A percentile compares a stretch with the other conserved stretches of the same genome.
Evolutionary conservation across 2,329 filamentous ascomycete species (phyloP).

Genomic region (Aspergillaceae sp.): DNA sequence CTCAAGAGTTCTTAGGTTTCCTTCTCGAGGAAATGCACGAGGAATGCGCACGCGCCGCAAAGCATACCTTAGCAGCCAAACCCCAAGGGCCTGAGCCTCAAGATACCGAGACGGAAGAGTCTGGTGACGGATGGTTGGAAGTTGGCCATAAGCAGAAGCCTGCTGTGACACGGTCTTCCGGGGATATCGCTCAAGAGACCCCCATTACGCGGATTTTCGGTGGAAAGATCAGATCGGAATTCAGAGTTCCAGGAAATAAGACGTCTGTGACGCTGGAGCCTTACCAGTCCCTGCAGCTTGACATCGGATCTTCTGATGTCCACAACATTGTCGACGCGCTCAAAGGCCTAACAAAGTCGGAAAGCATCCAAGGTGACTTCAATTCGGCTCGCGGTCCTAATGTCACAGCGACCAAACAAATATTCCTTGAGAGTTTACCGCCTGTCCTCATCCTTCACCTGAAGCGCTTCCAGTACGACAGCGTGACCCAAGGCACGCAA

Average conservation of each 20-base stretch:
- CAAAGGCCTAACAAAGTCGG: slow-evolving; percentile 71
- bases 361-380: slow-evolving; percentile 79
- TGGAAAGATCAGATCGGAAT: slow-evolving; percentile 79
- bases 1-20: slow-evolving; percentile 92
- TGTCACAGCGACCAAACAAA: slow-evolving; percentile 78
- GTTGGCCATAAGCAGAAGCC: slow-evolving; percentile 87
- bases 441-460: slow-evolving; percentile 89
- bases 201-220: slow-evolving; percentile 93
- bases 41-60: slow-evolving; percentile 74
- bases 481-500: slow-evolving; percentile 68
- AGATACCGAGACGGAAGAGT: slow-evolving; percentile 26
- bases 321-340: slow-evolving; percentile 89
- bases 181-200: slow-evolving; percentile 61
- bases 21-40: slow-evolving; percentile 87
- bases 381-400: slow-evolving; percentile 68
- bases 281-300: slow-evolving; percentile 87
- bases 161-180: slow-evolving; percentile 77
- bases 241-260: slow-evolving; percentile 77
- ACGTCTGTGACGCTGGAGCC: slow-evolving; percentile 87
- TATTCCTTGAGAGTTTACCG: slow-evolving; percentile 85
- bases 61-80: slow-evolving; percentile 37
- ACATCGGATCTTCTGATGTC: slow-evolving; percentile 80
- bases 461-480: slow-evolving; percentile 95
- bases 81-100: slow-evolving; percentile 39
- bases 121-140: slow-evolving; percentile 74